Evolutionary conservation across 306 rosid genomes (phyloP), one percentile per base, ranked within the genome.

Genomic region (Quercus glauca): DNA sequence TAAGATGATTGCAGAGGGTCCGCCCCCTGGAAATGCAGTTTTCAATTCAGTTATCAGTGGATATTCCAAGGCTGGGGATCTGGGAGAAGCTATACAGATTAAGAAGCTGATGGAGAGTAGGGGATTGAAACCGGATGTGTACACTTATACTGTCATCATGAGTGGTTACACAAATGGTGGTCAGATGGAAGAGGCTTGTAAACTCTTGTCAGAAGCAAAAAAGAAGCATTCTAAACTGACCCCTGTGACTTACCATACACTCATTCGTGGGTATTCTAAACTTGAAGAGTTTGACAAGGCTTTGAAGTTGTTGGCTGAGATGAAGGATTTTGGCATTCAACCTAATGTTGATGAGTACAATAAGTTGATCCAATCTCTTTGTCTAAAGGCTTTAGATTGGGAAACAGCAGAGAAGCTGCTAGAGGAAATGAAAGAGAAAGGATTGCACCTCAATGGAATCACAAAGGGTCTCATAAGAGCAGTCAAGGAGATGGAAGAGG

Each of bases 331-430:
- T 57, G 97, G 97, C 31, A 89, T 91, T 41, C 68, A 68, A 41
- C 88, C 93, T 18, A 84, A 59, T 71, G 85, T 18, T 23, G 93
- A 92, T 63, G 95, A 92, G 80, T 92, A 94, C 56, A 91, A 90
- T 60, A 92, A 91, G 88, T 70, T 94, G 90, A 88, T 94, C 80
- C 95, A 90, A 77, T 88, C 97, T 77, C 88, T 92, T 53, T 92
- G 97, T 83, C 83, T 94, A 64, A 92, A 88, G 90, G 91, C 92
- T 73, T 70, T 90, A 81, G 97, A 92, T 83, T 92, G 97, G 97
- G 83, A 89, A 79, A 85, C n/a, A 13, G 91, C 97, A 21, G 95
- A 91, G 75, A 94, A 87, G 77, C 82, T 94, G 71, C 84, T 71
- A 5, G 87, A 90, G 79, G 97, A 90, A 86, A 94, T 92, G 99